phyloP scores from a whole-genome alignment of 1,284 basidiomycete species.

The Ceratobasidium sp. region DNA sequence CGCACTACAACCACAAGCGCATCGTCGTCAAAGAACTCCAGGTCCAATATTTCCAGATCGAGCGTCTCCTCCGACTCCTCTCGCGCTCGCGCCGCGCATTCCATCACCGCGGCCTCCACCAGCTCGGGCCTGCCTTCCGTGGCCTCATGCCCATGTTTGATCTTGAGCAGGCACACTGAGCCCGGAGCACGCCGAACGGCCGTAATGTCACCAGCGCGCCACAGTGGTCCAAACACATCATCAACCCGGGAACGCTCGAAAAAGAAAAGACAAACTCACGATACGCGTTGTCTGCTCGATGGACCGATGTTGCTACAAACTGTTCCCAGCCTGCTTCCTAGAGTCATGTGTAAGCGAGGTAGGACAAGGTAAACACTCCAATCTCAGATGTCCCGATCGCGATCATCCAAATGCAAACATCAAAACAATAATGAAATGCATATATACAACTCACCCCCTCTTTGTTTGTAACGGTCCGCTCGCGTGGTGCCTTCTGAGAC shows the following conservation, averaged over 20 bases:
- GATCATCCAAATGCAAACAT: constrained; percentile 10
- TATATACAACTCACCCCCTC: constrained; percentile 36
- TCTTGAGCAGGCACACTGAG: constrained; percentile 63
- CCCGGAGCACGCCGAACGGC: constrained; percentile 46
- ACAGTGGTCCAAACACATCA: constrained; percentile 56
- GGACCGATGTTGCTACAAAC: constrained; percentile 36
- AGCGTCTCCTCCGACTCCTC: constrained; percentile 33
- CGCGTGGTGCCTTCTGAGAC: constrained; percentile 9
- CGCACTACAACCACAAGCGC: constrained; percentile 67
- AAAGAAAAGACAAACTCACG: constrained; percentile 13
- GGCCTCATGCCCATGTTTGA: constrained; percentile 56
- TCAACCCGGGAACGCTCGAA: constrained; percentile 14
- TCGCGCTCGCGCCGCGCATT: constrained; percentile 52
- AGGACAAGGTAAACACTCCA: background rate
- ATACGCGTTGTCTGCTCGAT: constrained; percentile 11
- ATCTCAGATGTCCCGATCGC: constrained; percentile 30
- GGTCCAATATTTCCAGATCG: constrained; percentile 62
- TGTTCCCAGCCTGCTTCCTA: constrained; percentile 48
- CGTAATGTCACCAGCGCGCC: constrained; percentile 9
- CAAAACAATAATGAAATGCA: constrained; percentile 32
- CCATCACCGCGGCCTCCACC: constrained; percentile 59
- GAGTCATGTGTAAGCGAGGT: background rate
- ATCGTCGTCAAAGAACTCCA: constrained; percentile 79
- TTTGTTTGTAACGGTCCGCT: constrained; percentile 8
- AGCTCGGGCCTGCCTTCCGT: constrained; percentile 39